A percentile compares a stretch with the other conserved stretches of the same genome.
Evolutionary conservation across 495 filamentous ascomycete genomes (phyloP).

Genomic region (Penicillium simplicissimum): DNA sequence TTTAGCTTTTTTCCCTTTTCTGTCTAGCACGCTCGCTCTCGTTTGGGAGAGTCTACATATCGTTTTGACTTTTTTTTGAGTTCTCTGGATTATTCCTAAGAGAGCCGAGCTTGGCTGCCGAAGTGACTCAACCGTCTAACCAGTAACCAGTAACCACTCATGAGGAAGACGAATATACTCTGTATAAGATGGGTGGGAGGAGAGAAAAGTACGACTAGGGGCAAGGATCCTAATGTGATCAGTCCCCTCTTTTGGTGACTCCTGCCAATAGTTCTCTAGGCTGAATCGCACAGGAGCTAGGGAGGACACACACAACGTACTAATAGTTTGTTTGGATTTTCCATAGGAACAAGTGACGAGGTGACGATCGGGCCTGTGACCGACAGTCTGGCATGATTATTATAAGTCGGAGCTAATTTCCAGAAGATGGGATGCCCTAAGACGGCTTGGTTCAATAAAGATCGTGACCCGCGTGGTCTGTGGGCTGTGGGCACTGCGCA

Average conservation of each 20-base stretch:
- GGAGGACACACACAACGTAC: not conserved
- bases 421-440: constrained; percentile 7
- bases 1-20: not conserved
- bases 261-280: not conserved
- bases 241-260: constrained; percentile 10
- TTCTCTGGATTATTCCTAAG: not conserved
- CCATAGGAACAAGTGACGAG: not conserved
- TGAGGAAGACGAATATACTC: not conserved
- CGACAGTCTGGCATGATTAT: not conserved
- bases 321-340: not conserved
- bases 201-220: not conserved
- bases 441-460: constrained; percentile 13
- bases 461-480: constrained; percentile 17
- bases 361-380: not conserved
- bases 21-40: not conserved
- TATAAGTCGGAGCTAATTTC: constrained; percentile 16
- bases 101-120: not conserved
- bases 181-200: not conserved
- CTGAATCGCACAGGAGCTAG: not conserved
- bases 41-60: no score
- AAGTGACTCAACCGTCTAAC: constrained; percentile 9
- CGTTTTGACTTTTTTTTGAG: not conserved
- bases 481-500: no score
- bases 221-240: constrained; percentile 22
- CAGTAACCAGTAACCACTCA: not conserved